Percentiles rank a stretch among this genome's conserved stretches.
phyloP scores from a whole-genome alignment of 305 asterid species.

The Rubia occidens region DNA sequence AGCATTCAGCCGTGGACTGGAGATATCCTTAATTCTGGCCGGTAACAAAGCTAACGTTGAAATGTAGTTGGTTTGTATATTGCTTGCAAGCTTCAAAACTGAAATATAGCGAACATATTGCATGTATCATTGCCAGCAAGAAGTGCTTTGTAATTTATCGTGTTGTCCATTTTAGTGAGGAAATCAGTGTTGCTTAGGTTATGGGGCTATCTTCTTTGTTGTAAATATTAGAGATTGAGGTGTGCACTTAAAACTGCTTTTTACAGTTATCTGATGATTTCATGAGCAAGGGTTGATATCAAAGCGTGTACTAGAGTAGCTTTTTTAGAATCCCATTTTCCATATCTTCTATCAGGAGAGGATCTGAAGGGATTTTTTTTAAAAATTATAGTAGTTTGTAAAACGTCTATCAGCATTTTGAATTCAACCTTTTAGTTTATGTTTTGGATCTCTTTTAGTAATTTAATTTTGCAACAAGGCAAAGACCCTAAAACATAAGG shows the following conservation, averaged over 20 bases:
- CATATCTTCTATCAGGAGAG: neutral
- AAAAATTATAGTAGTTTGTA: too few relatives aligned
- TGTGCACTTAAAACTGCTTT: neutral
- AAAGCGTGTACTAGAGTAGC: neutral
- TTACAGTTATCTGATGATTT: neutral
- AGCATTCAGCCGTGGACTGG: slow-evolving; percentile 98
- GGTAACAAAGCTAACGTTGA: slow-evolving; percentile 96
- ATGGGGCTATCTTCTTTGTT: neutral
- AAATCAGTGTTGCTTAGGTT: neutral
- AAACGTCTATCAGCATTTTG: too few relatives aligned
- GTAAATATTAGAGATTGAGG: slow-evolving; percentile 1
- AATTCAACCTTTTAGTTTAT: too few relatives aligned
- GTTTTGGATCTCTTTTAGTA: too few relatives aligned
- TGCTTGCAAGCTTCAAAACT: neutral
- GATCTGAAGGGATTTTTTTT: too few relatives aligned
- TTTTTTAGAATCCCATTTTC: neutral
- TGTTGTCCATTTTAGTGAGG: neutral
- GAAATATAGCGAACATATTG: neutral
- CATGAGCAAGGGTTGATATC: neutral
- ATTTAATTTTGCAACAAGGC: too few relatives aligned
- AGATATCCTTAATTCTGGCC: slow-evolving; percentile 93
- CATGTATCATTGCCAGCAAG: neutral
- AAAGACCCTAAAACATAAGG: too few relatives aligned
- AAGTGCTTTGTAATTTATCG: neutral
- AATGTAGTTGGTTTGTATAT: slow-evolving; percentile 10